Evolutionary conservation across 148 eudicot genomes (phyloP).

Genomic region (Pharnaceum exiguum): DNA sequence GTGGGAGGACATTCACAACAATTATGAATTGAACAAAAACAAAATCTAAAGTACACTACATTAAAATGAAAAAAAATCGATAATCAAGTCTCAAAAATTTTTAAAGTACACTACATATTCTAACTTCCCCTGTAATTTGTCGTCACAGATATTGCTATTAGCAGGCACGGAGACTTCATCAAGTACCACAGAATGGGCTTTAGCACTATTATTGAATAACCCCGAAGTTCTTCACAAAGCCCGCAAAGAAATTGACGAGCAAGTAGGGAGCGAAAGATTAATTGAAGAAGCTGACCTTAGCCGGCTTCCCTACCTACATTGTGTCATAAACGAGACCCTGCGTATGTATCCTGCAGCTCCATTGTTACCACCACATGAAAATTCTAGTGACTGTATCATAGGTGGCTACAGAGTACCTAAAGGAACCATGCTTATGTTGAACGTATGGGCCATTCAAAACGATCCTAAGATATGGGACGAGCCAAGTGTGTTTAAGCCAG

Average conservation of each 20-base stretch:
- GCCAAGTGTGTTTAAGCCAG: slow-evolving; percentile 12
- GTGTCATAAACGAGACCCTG: slow-evolving; percentile 20
- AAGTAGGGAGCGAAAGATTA: slow-evolving; percentile 5
- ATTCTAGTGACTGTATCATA: slow-evolving; percentile 14
- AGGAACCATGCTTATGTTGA: slow-evolving; percentile 10
- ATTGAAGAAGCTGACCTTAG: slow-evolving; percentile 8
- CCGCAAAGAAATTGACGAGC: slow-evolving; percentile 8
- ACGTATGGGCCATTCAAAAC: slow-evolving; percentile 23
- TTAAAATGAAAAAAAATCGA: too few species aligned
- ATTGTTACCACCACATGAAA: slow-evolving; percentile 16
- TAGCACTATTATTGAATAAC: slow-evolving; percentile 6
- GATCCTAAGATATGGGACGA: slow-evolving; percentile 21
- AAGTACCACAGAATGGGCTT: slow-evolving; percentile 18
- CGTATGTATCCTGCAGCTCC: slow-evolving; percentile 17
- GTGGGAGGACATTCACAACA: too few species aligned
- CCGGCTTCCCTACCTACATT: slow-evolving; percentile 16
- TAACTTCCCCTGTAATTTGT: not conserved
- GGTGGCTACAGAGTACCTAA: slow-evolving; percentile 19
- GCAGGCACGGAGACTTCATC: slow-evolving; percentile 16
- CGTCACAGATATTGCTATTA: slow-evolving; percentile 4
- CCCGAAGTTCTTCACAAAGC: slow-evolving; percentile 14
- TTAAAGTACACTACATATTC: too few species aligned
- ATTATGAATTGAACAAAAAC: too few species aligned
- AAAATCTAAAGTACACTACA: too few species aligned
- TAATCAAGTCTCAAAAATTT: too few species aligned